A percentile compares a stretch with the other conserved stretches of the same genome.
phyloP scores from a whole-genome alignment of 2,329 filamentous ascomycete genomes.

The Fusarium equiseti region DNA sequence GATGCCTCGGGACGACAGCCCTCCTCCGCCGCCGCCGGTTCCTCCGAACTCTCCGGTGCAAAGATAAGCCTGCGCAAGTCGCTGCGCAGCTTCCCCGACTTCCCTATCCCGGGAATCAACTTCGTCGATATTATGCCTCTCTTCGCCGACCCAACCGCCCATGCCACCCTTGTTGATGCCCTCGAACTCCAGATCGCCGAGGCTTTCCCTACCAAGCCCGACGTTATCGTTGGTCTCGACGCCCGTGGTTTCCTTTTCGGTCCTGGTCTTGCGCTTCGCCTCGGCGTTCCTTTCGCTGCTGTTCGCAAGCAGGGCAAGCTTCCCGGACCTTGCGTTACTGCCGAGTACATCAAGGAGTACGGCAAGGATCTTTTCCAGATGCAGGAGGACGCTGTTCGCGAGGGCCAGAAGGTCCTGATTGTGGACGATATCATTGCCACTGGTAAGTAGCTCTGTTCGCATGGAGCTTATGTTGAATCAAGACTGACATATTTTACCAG shows the following conservation, averaged over 20 bases:
- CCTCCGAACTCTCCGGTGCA: conserved; percentile 75
- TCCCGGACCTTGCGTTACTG: conserved; percentile 87
- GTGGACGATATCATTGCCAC: conserved; percentile 99
- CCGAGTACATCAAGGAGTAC: conserved; percentile 94
- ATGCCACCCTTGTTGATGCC: conserved; percentile 82
- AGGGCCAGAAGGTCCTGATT: conserved; percentile 89
- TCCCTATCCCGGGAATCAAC: conserved; percentile 90
- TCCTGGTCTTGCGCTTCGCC: conserved; percentile 83
- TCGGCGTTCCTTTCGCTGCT: conserved; percentile 89
- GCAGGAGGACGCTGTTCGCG: conserved; percentile 85
- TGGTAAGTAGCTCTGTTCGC: conserved; percentile 68
- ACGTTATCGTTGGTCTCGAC: conserved; percentile 93
- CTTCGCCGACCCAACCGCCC: conserved; percentile 81
- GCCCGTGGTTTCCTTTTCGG: conserved; percentile 96
- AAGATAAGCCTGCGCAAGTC: conserved; percentile 77
- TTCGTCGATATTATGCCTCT: conserved; percentile 99
- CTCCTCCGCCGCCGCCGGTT: conserved; percentile 70
- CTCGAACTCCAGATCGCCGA: conserved; percentile 85
- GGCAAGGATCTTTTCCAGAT: conserved; percentile 96
- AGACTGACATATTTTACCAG: conserved; percentile 60
- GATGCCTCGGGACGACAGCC: conserved; percentile 74
- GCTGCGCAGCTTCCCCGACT: conserved; percentile 90
- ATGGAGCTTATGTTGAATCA: conserved; percentile 11
- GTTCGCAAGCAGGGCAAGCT: conserved; percentile 97
- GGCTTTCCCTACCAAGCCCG: conserved; percentile 75